Evolutionary conservation across 805 yeast genomes (phyloP).

Genomic region (Candida andamanensis): DNA sequence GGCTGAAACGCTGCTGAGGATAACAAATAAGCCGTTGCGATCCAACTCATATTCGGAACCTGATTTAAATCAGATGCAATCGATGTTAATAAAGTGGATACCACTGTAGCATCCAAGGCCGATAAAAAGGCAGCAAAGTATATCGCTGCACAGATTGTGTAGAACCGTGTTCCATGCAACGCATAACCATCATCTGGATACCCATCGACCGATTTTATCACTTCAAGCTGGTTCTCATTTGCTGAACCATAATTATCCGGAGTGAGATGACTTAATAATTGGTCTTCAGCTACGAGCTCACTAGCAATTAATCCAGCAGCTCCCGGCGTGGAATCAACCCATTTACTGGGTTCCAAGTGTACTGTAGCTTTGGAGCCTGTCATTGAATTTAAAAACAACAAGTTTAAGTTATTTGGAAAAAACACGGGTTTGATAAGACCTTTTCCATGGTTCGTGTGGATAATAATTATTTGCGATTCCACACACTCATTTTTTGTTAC

Average conservation of each 20-base stretch:
- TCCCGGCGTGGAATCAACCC: conserved; percentile 29
- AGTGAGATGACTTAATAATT: conserved; percentile 4
- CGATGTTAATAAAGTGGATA: conserved; percentile 57
- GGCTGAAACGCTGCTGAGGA: conserved; percentile 75
- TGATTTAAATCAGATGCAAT: conserved; percentile 69
- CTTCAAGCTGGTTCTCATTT: conserved; percentile 11
- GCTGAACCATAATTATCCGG: conserved; percentile 6
- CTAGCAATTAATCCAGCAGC: conserved; percentile 31
- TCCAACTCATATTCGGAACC: conserved; percentile 62
- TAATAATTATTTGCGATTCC: no score
- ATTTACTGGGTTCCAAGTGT: conserved; percentile 6
- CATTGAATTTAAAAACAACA: no score
- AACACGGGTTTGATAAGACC: no score
- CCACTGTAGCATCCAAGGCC: conserved; percentile 64
- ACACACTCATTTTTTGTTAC: no score
- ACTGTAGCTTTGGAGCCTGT: no score
- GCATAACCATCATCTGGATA: conserved; percentile 18
- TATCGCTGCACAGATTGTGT: conserved; percentile 24
- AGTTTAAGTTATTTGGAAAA: no score
- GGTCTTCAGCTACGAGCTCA: conserved; percentile 32
- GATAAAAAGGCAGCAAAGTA: conserved; percentile 48
- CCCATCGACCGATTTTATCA: conserved; percentile 5
- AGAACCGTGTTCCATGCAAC: conserved; percentile 26
- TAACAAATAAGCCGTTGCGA: conserved; percentile 64
- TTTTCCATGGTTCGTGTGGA: no score